phyloP scores from a whole-genome alignment of 2,329 filamentous ascomycete species.

The Xylaria sp. region DNA sequence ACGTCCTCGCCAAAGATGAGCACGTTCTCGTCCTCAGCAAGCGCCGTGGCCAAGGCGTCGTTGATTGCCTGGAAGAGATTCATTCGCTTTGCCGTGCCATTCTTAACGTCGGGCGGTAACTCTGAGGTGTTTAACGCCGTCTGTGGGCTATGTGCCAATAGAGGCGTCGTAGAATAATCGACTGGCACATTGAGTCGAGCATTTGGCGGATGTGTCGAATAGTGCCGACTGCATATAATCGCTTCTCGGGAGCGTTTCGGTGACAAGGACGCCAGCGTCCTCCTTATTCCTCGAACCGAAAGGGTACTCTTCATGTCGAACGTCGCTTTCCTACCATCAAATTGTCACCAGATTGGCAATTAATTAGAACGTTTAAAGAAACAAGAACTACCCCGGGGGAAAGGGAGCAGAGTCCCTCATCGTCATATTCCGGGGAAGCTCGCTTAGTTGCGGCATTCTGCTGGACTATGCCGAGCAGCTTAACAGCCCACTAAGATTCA shows the following conservation, averaged over 20 bases:
- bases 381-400: conserved; percentile 7
- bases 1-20: conserved; percentile 97
- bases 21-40: conserved; percentile 85
- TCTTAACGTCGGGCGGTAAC: conserved; percentile 72
- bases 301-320: conserved; percentile 43
- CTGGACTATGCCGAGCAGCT: conserved; percentile 18
- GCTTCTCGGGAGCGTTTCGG: conserved; percentile 21
- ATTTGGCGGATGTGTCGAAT: conserved; percentile 68
- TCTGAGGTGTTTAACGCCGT: conserved; percentile 77
- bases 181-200: conserved; percentile 83
- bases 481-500: conserved; percentile 35
- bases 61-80: conserved; percentile 97
- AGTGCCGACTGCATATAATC: conserved; percentile 45
- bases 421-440: conserved; percentile 39
- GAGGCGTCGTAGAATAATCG: conserved; percentile 84
- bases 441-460: conserved; percentile 49
- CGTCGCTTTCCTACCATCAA: conserved; percentile 15
- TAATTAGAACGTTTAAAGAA: conserved; percentile 19
- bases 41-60: conserved; percentile 82
- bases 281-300: conserved; percentile 41
- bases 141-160: conserved; percentile 83
- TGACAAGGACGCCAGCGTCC: conserved; percentile 39
- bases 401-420: conserved; percentile 28
- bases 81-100: conserved; percentile 82
- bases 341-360: conserved; percentile 33